These are phyloP conservation scores for Xylaria sp. DNA, from an alignment of 2,329 filamentous ascomycete species.

Conservation along the genomic window DNA sequence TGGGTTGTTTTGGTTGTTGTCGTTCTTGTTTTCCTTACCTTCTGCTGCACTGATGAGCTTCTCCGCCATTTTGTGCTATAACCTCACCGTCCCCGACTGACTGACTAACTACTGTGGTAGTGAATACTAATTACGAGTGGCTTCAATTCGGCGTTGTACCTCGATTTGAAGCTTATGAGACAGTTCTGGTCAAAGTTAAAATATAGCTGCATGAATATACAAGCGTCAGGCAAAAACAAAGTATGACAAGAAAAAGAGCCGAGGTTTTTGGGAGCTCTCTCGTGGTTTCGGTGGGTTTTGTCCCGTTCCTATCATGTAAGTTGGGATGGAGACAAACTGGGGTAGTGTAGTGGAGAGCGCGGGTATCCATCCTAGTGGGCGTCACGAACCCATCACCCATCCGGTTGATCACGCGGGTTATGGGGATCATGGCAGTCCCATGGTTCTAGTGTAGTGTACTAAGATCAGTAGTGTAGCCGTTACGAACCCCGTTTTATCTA, in stretches of 20 bases:
- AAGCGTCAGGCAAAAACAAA: background rate
- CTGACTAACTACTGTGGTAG: background rate
- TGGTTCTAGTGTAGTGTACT: no score
- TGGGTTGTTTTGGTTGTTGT: background rate
- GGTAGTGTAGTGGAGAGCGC: conserved; percentile 13
- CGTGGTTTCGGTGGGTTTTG: conserved; percentile 29
- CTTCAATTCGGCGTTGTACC: background rate
- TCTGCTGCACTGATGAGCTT: conserved; percentile 50
- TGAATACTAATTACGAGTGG: conserved; percentile 2
- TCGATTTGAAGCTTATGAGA: background rate
- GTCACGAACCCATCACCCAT: background rate
- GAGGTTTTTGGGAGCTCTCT: conserved; percentile 18
- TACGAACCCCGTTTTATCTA: background rate
- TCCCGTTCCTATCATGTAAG: conserved; percentile 19
- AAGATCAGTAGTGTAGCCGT: conserved; percentile 8
- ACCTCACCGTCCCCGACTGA: conserved; percentile 19
- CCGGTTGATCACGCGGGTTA: background rate
- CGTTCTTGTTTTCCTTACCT: conserved; percentile 41
- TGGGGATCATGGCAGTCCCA: no score
- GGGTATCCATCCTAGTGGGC: conserved; percentile 4
- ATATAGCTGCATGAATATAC: background rate
- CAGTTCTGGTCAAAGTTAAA: background rate
- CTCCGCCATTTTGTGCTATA: conserved; percentile 44
- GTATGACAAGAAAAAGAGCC: conserved; percentile 9
- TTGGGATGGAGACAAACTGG: conserved; percentile 5